Evolutionary conservation across 371 early-diverging fungal genomes (phyloP), one percentile per base, ranked within the genome.

Genomic region (Mucor saturninus): DNA sequence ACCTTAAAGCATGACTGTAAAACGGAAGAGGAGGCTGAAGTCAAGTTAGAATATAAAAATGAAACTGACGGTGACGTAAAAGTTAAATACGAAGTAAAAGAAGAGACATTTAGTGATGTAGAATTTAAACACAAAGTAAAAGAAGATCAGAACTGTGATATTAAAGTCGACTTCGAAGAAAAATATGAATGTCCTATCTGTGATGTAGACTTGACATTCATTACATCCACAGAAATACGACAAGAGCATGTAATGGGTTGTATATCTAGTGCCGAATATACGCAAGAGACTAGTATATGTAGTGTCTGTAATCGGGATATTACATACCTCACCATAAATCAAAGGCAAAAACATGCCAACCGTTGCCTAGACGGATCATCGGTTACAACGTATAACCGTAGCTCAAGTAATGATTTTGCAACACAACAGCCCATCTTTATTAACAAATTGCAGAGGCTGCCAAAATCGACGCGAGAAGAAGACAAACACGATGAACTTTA

Each of bases 261-360:
- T 49, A 54, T 76, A 10, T 29, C 45, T 2, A 9, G 30, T 14
- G 26, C 56, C 39, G 8, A 29, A 55, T n/a, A 62, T 40, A 39
- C 38, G 49, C n/a, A 43, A 8, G 21, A 21, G 21, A 21, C 30
- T 59, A 28, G 74, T 69, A 32, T 64, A 66, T 38, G 56, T 15
- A 77, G 80, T 46, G 31, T 76, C 8, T 80, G 80, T 39, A 68
- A 68, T 14, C 74, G 77, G 38, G 49, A 71, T 21, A 54, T 77
- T 2, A 42, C 49, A 0, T 59, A 42, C 8, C 60, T 66, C 13
- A 59, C 60, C n/a, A 38, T 61, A 26, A n/a, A 35, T 2, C 56
- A 64, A 15, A 54, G 50, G 28, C 69, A 71, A 28, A 13, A 62
- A 0, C 80, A 80, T 50, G 15, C 28, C 2, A 29, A 48, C 6